phyloP scores from a whole-genome alignment of 768 basidiomycete genomes.

The Lactarius pseudohatsudake region DNA sequence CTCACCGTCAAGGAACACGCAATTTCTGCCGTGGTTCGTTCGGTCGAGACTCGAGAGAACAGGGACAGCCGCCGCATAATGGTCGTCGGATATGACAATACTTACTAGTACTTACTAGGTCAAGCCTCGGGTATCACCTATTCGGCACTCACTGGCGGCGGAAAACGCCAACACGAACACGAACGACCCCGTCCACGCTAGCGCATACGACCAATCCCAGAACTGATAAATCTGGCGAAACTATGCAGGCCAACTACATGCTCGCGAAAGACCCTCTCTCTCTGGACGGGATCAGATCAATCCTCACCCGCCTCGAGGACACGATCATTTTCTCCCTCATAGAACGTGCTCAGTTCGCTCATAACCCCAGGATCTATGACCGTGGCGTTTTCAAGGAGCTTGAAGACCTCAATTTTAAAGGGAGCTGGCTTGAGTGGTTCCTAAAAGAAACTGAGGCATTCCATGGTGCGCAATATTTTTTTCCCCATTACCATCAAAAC shows the following conservation, averaged over 20 bases:
- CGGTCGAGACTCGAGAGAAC: background rate
- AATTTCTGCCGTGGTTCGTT: background rate
- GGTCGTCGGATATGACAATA: background rate
- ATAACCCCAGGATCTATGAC: slow-evolving; percentile 87
- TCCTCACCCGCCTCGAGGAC: slow-evolving; percentile 89
- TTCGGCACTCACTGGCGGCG: background rate
- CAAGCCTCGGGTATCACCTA: background rate
- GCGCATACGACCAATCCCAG: background rate
- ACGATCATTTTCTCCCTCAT: slow-evolving; percentile 99
- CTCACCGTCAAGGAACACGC: background rate
- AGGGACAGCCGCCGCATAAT: background rate
- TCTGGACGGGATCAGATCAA: slow-evolving; percentile 83
- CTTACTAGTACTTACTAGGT: slow-evolving; percentile 3
- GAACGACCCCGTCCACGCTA: background rate
- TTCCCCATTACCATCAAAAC: background rate
- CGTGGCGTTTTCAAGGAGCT: slow-evolving; percentile 79
- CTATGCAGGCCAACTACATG: slow-evolving; percentile 58
- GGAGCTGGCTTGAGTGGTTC: slow-evolving; percentile 98
- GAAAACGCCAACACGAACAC: background rate
- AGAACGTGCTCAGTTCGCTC: slow-evolving; percentile 95
- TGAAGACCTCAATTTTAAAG: slow-evolving; percentile 66
- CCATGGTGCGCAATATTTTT: slow-evolving; percentile 64
- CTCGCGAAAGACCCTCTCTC: slow-evolving; percentile 74
- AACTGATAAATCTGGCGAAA: background rate
- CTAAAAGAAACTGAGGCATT: slow-evolving; percentile 92